phyloP scores from a whole-genome alignment of 257 asterid species.

The Anisodus acutangulus region DNA sequence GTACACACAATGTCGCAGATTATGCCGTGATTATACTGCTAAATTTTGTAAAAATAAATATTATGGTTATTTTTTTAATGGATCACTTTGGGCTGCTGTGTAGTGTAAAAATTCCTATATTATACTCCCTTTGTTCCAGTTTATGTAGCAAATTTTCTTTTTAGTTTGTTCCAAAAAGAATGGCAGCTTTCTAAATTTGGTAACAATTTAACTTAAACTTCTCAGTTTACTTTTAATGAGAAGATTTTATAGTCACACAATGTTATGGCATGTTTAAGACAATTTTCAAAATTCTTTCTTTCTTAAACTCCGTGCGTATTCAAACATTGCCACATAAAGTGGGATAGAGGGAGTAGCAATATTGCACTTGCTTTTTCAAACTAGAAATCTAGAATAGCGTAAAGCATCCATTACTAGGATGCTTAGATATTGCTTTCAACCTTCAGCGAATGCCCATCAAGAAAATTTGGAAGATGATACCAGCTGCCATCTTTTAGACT shows the following conservation, averaged over 20 bases:
- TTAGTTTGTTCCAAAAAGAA: not conserved
- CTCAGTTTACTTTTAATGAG: not conserved
- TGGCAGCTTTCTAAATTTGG: not conserved
- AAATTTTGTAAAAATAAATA: not conserved
- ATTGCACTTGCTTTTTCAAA: not conserved
- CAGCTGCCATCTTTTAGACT: no score
- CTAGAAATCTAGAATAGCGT: not conserved
- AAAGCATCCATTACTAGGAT: not conserved
- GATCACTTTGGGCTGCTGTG: not conserved
- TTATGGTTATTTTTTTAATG: not conserved
- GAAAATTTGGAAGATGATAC: no score
- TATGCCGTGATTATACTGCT: not conserved
- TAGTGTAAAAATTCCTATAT: not conserved
- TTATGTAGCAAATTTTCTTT: not conserved
- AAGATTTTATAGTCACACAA: not conserved
- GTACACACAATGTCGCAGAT: not conserved
- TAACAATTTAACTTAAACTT: not conserved
- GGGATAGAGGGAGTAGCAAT: not conserved
- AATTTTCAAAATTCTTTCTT: not conserved
- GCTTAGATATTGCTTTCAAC: slow-evolving; percentile 10
- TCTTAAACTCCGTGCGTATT: not conserved
- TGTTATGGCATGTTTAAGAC: not conserved
- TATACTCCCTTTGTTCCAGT: not conserved
- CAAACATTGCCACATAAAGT: not conserved
- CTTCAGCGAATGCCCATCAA: not conserved